phyloP scores from a whole-genome alignment of 108 stramenopile species.

The Epithemia pelagica region DNA sequence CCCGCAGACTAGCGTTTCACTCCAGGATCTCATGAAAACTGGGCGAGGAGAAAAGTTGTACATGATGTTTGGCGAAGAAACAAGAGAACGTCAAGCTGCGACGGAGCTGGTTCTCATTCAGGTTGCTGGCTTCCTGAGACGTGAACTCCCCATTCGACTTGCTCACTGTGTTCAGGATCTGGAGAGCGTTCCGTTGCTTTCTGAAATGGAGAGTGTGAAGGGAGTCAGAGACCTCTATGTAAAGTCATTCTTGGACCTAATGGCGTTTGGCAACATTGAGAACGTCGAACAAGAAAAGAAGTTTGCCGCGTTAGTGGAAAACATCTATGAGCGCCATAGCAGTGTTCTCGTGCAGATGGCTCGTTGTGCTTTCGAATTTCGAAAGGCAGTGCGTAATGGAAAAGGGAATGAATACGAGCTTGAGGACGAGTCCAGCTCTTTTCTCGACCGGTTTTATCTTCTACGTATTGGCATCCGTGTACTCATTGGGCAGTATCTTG shows the following conservation, averaged over 20 bases:
- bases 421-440: slow-evolving; percentile 82
- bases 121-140: slow-evolving; percentile 89
- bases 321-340: slow-evolving; percentile 90
- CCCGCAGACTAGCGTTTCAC: slow-evolving; percentile 57
- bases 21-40: slow-evolving; percentile 79
- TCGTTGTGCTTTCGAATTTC: slow-evolving; percentile 91
- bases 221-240: slow-evolving; percentile 90
- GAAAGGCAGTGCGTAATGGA: slow-evolving; percentile 45
- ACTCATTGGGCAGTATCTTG: slow-evolving; percentile 94
- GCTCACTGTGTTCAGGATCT: slow-evolving; percentile 94
- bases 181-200: slow-evolving; percentile 69
- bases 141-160: slow-evolving; percentile 94
- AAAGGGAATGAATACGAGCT: slow-evolving; percentile 31
- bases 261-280: slow-evolving; percentile 56
- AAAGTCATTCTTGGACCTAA: slow-evolving; percentile 79
- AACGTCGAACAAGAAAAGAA: slow-evolving; percentile 54
- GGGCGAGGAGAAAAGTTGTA: slow-evolving; percentile 77
- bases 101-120: slow-evolving; percentile 53
- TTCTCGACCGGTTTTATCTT: slow-evolving; percentile 97
- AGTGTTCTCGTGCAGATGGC: slow-evolving; percentile 94
- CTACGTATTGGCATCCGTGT: slow-evolving; percentile 97
- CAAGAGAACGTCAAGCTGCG: slow-evolving; percentile 27
- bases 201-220: slow-evolving; percentile 61
- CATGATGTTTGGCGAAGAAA: slow-evolving; percentile 44
- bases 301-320: slow-evolving; percentile 81